Percentiles rank a stretch among this genome's conserved stretches.
Conservation (phyloP, 441 rosid species). For the Brassica balearica region DNA sequence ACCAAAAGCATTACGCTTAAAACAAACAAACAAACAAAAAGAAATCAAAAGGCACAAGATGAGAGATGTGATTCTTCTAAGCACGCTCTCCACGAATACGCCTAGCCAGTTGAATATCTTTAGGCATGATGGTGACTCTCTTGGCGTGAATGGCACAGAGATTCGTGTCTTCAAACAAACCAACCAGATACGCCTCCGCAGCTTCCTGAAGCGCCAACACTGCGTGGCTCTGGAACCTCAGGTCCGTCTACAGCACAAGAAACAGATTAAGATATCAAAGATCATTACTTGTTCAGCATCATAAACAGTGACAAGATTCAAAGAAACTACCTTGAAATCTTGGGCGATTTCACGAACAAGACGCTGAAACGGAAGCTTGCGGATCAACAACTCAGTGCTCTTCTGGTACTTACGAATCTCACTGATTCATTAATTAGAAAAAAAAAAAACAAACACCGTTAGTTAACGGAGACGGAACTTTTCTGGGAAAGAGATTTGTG, state of each 20-base stretch:
- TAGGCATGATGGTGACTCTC: neutral
- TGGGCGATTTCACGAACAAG: slow-evolving; percentile 58
- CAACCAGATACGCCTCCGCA: slow-evolving; percentile 76
- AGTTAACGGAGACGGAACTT: neutral
- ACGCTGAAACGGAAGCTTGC: slow-evolving; percentile 53
- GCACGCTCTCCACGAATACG: too few relatives aligned
- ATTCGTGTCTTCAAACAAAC: slow-evolving; percentile 79
- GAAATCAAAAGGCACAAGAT: too few relatives aligned
- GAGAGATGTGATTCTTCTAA: too few relatives aligned
- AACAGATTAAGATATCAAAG: neutral
- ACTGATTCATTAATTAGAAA: slow-evolving; percentile 29
- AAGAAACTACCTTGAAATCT: slow-evolving; percentile 47
- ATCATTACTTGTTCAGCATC: neutral
- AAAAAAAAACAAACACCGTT: too few relatives aligned
- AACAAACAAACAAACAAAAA: too few relatives aligned
- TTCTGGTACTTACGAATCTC: slow-evolving; percentile 57
- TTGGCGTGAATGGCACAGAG: slow-evolving; percentile 78
- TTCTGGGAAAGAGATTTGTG: neutral
- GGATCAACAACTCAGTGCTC: slow-evolving; percentile 54
- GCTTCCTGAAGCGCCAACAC: slow-evolving; percentile 81
- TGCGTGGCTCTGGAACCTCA: slow-evolving; percentile 66
- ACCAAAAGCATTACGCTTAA: too few relatives aligned
- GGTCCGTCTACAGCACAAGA: neutral
- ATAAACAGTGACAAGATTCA: neutral
- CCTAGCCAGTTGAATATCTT: too few relatives aligned